Percentiles rank a stretch among this genome's conserved stretches.
phyloP scores from a whole-genome alignment of 2,329 filamentous ascomycete genomes.

The Fragosphaeria purpurea region DNA sequence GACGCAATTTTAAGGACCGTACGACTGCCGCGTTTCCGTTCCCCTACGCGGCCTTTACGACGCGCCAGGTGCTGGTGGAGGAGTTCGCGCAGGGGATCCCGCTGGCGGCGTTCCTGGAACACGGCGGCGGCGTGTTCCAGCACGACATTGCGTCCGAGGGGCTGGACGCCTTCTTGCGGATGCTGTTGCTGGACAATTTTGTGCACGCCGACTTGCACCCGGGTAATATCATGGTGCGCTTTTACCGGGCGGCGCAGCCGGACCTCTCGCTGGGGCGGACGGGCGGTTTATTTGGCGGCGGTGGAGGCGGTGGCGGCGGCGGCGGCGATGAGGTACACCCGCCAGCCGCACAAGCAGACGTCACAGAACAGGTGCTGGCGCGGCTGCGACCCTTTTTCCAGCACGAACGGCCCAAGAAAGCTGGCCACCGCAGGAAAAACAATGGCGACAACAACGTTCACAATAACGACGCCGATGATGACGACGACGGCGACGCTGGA shows the following conservation, averaged over 20 bases:
- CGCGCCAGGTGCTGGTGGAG: conserved; percentile 83
- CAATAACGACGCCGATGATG: too few species aligned
- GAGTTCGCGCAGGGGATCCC: conserved; percentile 95
- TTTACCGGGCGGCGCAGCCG: conserved; percentile 74
- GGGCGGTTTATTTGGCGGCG: neutral
- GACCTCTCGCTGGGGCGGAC: conserved; percentile 36
- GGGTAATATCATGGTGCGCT: conserved; percentile 98
- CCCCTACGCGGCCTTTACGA: conserved; percentile 86
- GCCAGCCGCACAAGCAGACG: conserved; percentile 43
- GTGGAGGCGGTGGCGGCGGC: conserved; percentile 16
- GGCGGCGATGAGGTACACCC: conserved; percentile 3
- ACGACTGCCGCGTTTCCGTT: conserved; percentile 96
- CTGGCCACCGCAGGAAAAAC: too few species aligned
- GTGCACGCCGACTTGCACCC: conserved; percentile 94
- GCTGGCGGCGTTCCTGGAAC: conserved; percentile 78
- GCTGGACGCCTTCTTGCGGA: conserved; percentile 88
- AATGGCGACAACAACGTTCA: too few species aligned
- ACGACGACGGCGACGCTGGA: conserved; percentile 39
- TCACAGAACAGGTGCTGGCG: conserved; percentile 77
- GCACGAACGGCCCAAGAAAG: conserved; percentile 29
- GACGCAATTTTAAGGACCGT: conserved; percentile 79
- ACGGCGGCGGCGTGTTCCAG: conserved; percentile 86
- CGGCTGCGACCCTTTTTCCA: conserved; percentile 62
- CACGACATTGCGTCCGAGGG: conserved; percentile 92
- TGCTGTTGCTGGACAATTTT: conserved; percentile 96